A percentile compares a stretch with the other conserved stretches of the same genome.
These are phyloP conservation scores for Alternaria incomplexa DNA, from an alignment of 2,329 filamentous ascomycete species.

Conservation along the genomic window DNA sequence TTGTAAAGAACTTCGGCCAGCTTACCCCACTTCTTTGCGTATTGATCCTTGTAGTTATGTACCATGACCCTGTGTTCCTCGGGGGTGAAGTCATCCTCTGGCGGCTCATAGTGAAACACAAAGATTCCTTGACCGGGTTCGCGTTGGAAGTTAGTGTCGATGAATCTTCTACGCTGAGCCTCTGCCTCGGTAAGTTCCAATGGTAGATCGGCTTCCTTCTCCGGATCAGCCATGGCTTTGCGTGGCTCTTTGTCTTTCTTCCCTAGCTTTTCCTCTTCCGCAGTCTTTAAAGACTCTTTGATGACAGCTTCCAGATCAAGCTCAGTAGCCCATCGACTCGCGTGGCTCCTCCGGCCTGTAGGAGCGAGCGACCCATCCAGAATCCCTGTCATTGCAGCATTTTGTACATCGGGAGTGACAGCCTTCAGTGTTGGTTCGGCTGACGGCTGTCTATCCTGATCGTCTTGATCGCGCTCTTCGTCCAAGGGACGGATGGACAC, in stretches of 20 bases:
- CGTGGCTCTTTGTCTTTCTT: constrained; percentile 66
- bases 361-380: constrained; percentile 34
- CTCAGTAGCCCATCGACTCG: constrained; percentile 60
- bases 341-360: constrained; percentile 40
- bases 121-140: constrained; percentile 71
- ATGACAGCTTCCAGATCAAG: constrained; percentile 75
- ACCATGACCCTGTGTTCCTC: constrained; percentile 75
- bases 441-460: constrained; percentile 44
- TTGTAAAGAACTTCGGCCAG: constrained; percentile 69
- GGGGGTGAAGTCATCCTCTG: constrained; percentile 75
- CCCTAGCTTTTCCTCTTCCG: constrained; percentile 73
- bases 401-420: constrained; percentile 55
- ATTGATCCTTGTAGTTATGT: constrained; percentile 71
- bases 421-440: constrained; percentile 44
- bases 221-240: constrained; percentile 73
- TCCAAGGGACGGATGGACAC: constrained; percentile 50
- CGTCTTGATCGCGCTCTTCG: constrained; percentile 48
- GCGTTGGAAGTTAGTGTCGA: constrained; percentile 70
- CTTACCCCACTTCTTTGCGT: constrained; percentile 82
- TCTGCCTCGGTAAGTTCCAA: constrained; percentile 70
- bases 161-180: constrained; percentile 64
- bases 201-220: constrained; percentile 78
- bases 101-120: constrained; percentile 74
- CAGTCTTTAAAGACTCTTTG: constrained; percentile 70
- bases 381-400: constrained; percentile 33